Evolutionary conservation across 176 grass and related monocot genomes (phyloP).

Genomic region (Lolium perenne): DNA sequence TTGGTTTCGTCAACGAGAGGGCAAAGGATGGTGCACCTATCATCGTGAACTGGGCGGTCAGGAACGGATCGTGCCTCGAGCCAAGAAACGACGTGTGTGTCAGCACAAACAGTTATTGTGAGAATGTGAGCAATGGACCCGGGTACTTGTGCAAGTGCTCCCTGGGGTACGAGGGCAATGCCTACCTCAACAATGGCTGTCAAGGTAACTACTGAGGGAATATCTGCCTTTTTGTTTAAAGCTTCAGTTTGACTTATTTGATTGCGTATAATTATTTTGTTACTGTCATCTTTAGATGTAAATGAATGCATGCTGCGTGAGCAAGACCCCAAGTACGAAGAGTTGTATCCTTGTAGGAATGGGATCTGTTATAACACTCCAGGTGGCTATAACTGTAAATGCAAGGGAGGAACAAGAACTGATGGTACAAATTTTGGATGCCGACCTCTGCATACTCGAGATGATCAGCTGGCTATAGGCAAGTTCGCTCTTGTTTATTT

Average conservation of each 20-base stretch:
- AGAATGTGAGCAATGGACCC: conserved; percentile 1
- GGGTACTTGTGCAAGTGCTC: conserved; percentile 54
- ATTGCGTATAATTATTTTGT: not conserved
- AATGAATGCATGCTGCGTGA: conserved; percentile 25
- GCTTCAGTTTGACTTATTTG: not conserved
- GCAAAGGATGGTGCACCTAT: not conserved
- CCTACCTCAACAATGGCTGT: conserved; percentile 32
- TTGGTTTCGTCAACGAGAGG: not conserved
- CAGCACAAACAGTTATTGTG: conserved; percentile 37
- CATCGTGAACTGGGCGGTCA: not conserved
- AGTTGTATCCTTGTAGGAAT: conserved; percentile 39
- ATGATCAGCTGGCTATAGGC: conserved; percentile 14
- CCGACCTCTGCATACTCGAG: not conserved
- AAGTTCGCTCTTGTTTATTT: not conserved
- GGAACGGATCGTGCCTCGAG: conserved; percentile 11
- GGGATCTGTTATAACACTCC: conserved; percentile 16
- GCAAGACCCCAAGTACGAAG: conserved; percentile 25
- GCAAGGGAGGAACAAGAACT: conserved; percentile 7
- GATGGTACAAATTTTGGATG: conserved; percentile 37
- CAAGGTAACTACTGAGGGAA: conserved; percentile 24
- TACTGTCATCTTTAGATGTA: conserved; percentile 24
- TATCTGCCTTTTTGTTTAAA: not conserved
- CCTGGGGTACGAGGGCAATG: conserved; percentile 38
- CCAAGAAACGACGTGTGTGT: not conserved
- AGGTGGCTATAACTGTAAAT: conserved; percentile 35